These are phyloP conservation scores for Gastrolobium villosum DNA, from an alignment of 306 rosid species.

Conservation along the genomic window DNA sequence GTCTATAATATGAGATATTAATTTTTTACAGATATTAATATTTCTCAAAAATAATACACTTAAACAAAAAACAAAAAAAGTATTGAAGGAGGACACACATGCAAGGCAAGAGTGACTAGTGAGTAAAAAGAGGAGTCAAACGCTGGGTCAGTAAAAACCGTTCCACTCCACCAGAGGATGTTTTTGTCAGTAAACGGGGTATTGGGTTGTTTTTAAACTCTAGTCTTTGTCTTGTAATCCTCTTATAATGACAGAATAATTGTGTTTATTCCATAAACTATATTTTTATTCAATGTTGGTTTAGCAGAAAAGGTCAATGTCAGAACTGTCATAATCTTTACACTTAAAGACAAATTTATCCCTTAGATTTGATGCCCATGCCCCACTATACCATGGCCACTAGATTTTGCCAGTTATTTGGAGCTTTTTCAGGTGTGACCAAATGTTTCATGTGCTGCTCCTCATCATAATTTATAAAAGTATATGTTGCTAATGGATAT, in stretches of 20 bases:
- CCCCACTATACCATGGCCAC: conserved; percentile 23
- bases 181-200: conserved; percentile 46
- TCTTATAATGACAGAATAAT: conserved; percentile 57
- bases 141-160: conserved; percentile 47
- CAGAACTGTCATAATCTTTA: conserved; percentile 45
- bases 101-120: conserved; percentile 39
- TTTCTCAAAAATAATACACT: no score
- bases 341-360: conserved; percentile 45
- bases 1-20: no score
- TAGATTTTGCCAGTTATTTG: conserved; percentile 33
- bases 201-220: background rate
- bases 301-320: conserved; percentile 41
- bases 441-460: background rate
- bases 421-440: conserved; percentile 7
- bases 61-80: conserved; percentile 34
- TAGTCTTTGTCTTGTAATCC: conserved; percentile 23
- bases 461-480: no score
- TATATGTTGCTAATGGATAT: no score
- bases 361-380: conserved; percentile 2
- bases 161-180: conserved; percentile 42
- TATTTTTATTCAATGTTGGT: conserved; percentile 26
- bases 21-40: no score
- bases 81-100: background rate
- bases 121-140: conserved; percentile 79
- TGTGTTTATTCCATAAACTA: conserved; percentile 46